Evolutionary conservation across 345 rosid species (phyloP), one percentile per base, ranked within the genome.

Genomic region (Alliaria petiolata): DNA sequence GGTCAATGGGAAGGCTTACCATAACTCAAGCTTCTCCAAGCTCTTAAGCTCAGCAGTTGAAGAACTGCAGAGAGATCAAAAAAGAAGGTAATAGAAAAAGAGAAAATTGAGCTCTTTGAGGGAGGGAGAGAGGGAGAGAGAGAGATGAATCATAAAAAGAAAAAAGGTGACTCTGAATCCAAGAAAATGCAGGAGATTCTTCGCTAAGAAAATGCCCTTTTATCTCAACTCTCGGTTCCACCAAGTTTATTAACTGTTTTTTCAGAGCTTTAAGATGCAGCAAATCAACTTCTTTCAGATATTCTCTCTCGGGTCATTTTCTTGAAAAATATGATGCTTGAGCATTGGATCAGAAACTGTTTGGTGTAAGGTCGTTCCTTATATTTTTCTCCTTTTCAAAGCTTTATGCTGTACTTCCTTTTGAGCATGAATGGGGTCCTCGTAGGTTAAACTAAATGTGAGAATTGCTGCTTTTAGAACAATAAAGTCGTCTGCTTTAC

Each of bases 151-250:
- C 12, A 59, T 22, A 46, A 26, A 59, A 49, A 14, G 38, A 47
- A 36, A 64, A 77, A 77, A 76, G 68, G 59, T n/a, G 56, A 70
- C 57, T 72, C 70, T 72, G 76, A 74, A 75, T 71, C 68, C 74
- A 69, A 74, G 70, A 71, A 70, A 60, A 71, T 31, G n/a, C n/a
- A n/a, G n/a, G n/a, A n/a, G n/a, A n/a, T n/a, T n/a, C n/a, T n/a
- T n/a, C n/a, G n/a, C n/a, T n/a, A n/a, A n/a, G n/a, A n/a, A n/a
- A n/a, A 33, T 55, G 44, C 10, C 20, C 22, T 6, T 39, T 53
- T 67, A 19, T 42, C 40, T 53, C 51, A 66, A 39, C 50, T 66
- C 61, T 66, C 3, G 12, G 38, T 69, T 70, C 76, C 84, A 72
- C 67, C 62, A 39, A 61, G 50, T 70, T 43, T 53, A 62, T 35